phyloP scores from a whole-genome alignment of 163 green algal species.

The Scenedesmus sp. region DNA sequence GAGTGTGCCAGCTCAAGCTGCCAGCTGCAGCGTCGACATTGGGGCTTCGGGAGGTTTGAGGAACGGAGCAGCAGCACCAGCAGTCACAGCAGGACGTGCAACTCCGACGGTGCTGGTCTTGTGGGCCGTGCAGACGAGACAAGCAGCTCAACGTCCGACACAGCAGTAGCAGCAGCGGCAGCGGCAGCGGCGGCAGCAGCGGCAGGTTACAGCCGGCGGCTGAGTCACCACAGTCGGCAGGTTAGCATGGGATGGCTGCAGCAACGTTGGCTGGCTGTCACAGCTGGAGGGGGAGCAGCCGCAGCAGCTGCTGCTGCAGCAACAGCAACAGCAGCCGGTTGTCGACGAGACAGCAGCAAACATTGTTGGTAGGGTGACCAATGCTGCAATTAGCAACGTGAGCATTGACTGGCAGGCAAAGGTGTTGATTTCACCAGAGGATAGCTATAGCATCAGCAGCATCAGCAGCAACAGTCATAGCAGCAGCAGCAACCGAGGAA shows the following conservation, averaged over 20 bases:
- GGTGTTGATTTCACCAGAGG: neutral
- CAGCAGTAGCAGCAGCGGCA: neutral
- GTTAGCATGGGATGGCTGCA: conserved; percentile 38
- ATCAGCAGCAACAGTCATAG: no score
- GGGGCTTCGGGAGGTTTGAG: no score
- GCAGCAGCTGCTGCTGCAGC: neutral
- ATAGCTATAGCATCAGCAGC: neutral
- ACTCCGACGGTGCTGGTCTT: neutral
- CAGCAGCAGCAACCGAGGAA: neutral
- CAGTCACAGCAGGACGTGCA: neutral
- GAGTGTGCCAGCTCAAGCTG: neutral
- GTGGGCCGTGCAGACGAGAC: neutral
- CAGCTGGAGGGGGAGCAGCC: neutral
- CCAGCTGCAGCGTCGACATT: no score
- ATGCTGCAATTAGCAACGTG: neutral
- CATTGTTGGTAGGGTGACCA: neutral
- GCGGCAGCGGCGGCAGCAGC: neutral
- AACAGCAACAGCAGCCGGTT: neutral
- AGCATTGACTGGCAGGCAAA: neutral
- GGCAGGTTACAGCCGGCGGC: neutral
- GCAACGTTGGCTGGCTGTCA: neutral
- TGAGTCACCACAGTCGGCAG: conserved; percentile 5
- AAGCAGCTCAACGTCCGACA: neutral
- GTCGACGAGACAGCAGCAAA: neutral
- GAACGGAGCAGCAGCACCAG: neutral